Conservation (phyloP, 495 filamentous ascomycete genomes). For the Rusavskia elegans region DNA sequence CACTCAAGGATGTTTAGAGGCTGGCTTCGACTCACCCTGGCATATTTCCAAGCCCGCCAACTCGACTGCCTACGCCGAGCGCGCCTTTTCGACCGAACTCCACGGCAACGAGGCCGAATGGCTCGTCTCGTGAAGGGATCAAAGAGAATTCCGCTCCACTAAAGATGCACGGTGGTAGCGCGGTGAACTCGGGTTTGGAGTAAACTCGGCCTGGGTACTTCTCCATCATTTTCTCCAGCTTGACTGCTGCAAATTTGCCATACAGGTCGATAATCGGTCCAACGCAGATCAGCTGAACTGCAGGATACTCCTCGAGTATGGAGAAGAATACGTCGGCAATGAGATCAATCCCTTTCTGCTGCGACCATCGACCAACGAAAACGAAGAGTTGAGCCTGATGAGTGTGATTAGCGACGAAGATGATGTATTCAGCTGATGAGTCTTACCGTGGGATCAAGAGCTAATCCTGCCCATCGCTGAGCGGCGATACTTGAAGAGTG, state of each 20-base stretch:
- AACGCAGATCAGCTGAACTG: constrained; percentile 54
- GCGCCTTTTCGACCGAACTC: constrained; percentile 70
- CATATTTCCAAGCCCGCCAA: constrained; percentile 59
- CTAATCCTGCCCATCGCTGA: constrained; percentile 61
- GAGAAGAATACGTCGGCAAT: constrained; percentile 64
- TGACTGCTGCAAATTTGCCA: constrained; percentile 61
- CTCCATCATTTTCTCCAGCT: constrained; percentile 56
- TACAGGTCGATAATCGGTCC: constrained; percentile 67
- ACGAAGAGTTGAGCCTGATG: constrained; percentile 52
- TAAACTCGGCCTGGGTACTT: constrained; percentile 56
- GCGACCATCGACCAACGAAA: constrained; percentile 66
- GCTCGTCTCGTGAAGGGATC: constrained; percentile 69
- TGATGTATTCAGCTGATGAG: no score
- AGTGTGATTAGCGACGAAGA: no score
- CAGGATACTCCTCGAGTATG: constrained; percentile 48
- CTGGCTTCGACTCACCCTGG: constrained; percentile 27
- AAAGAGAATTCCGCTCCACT: constrained; percentile 69
- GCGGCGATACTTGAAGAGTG: constrained; percentile 32
- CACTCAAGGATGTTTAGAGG: no score
- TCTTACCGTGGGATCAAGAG: constrained; percentile 33
- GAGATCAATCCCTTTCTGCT: constrained; percentile 65
- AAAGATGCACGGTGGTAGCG: constrained; percentile 59
- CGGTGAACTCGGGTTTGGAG: constrained; percentile 64
- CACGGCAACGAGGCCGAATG: constrained; percentile 64
- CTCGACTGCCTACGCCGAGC: constrained; percentile 51